These are phyloP conservation scores for Penicillium oxalicum DNA, from an alignment of 2,329 filamentous ascomycete genomes.

Conservation along the genomic window DNA sequence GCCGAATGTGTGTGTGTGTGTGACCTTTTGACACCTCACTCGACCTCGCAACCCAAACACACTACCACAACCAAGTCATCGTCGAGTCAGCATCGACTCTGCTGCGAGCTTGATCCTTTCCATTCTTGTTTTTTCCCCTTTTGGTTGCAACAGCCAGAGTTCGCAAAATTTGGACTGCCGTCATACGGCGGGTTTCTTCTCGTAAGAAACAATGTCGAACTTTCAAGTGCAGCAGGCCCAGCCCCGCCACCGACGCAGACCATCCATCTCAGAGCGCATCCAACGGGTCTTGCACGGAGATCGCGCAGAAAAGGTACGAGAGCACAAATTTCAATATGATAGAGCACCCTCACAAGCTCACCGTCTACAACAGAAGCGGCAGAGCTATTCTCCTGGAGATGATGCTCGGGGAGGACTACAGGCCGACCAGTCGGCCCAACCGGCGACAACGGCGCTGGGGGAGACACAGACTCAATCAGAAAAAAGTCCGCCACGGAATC, in stretches of 20 bases:
- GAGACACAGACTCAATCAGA: not conserved
- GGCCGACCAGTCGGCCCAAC: not conserved
- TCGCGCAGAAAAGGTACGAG: slow-evolving; percentile 14
- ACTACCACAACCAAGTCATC: not conserved
- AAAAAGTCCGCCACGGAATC: not conserved
- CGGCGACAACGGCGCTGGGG: not conserved
- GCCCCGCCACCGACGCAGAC: slow-evolving; percentile 17
- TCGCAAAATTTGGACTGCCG: too few relatives aligned
- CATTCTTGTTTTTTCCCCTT: too few relatives aligned
- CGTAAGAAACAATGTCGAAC: slow-evolving; percentile 8
- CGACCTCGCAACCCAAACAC: not conserved
- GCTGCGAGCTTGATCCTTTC: too few relatives aligned
- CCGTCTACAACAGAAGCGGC: slow-evolving; percentile 7
- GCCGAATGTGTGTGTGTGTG: not conserved
- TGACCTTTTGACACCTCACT: slow-evolving; percentile 1
- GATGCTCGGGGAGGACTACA: not conserved
- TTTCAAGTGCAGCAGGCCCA: slow-evolving; percentile 5
- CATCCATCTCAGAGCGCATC: slow-evolving; percentile 19
- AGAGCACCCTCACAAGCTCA: not conserved
- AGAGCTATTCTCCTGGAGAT: not conserved
- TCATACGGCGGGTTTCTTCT: not conserved
- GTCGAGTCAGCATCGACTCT: not conserved
- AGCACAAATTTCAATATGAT: not conserved
- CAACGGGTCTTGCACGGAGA: slow-evolving; percentile 17
- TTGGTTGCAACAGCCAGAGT: too few relatives aligned